Base-by-base conservation (phyloP, 1,284 basidiomycete genomes). In the Leccinum fallax region DNA sequence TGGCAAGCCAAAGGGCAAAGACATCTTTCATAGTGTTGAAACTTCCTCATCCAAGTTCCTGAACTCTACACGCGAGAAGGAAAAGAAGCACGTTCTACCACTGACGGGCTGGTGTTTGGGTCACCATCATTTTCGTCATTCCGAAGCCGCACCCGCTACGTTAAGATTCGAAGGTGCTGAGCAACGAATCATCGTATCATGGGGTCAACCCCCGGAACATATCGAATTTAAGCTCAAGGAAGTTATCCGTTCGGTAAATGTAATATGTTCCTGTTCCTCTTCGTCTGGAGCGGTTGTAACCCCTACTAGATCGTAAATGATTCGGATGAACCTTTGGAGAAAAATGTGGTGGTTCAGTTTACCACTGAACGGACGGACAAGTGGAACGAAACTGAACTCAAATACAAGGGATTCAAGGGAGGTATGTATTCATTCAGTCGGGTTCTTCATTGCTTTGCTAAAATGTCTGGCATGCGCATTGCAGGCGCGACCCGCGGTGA, bases 71-170 rank as follows among this genome's bases (percentile, higher is more conserved):
- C 65, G 59, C 4, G 60, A 59, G 46, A 62, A 48, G 30, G 64
- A 66, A 30, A 58, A 15, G 5, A 49, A 2, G 0, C 36, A 5
- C 6, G 60, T 10, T 36, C 55, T 73, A 3, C 74, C 73, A 32
- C 52, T 73, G 32, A 16, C 57, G 9, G 74, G 67, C 8, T 73
- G 66, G 67, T 76, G 63, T 55, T 60, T 76, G 16, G 72, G 72
- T 46, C 59, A 59, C 11, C 65, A 70, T 19, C 46, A 49, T 48
- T 66, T 75, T 53, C 32, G 24, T 55, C 57, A 64, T 58, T 53
- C 62, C 36, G 59, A 58, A 6, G 52, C 57, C 28, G 9, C 60
- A 13, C 65, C 70, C 38, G 56, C 66, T 5, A 43, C 54, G 16
- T 60, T 73, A 19, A 11, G 9, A 32, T 75, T 74, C 21, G 62